Base-by-base conservation (phyloP, 495 filamentous ascomycete species). In the Thozetella sp. region DNA sequence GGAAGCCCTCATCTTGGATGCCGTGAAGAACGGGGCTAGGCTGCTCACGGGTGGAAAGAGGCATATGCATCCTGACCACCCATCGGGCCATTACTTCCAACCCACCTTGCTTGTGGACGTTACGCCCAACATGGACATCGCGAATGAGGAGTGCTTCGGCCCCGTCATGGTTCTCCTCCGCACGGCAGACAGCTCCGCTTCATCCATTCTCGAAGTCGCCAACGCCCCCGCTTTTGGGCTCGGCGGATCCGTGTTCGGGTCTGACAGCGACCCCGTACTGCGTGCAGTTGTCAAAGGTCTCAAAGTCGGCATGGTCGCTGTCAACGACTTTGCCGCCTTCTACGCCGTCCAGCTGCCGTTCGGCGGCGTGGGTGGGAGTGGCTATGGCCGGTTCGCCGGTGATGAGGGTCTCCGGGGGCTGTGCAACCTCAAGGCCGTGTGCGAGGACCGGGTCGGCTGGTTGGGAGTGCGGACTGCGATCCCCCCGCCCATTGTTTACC, bases 271-370 rank as follows among this genome's bases (percentile, higher is more conserved):
- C 60, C 73, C 77, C 0, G 58, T 51, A 4, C 59, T 82, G 12
- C 34, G 55, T 9, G 59, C 65, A 15, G 88, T 92, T 30, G 87
- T 93, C 0, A 66, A 63, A n/a, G 81, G 83, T 22, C 83, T 98
- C 55, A 84, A 88, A 55, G 87, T 89, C 2, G 95, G 95, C 24
- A 97, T 97, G 90, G 90, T 98, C 3, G 83, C 89, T 51, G 86
- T 99, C 55, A 98, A 99, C 66, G 95, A 98, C 75, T 99, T 99
- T 63, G 95, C 86, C 22, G 88, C 86, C 17, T 97, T 86, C 67
- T 99, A 99, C 72, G 90, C 93, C 23, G 91, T 96, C 17, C 91
- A 95, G 74, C 73, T 99, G 17, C 95, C 95, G 0, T 99, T 99
- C 70, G 95, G 95, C 22, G 95, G 95, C 23, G 85, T 90, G 20